Percentiles rank a stretch among this genome's conserved stretches.
Evolutionary conservation across 2,329 filamentous ascomycete species (phyloP).

Genomic region (Ophiosphaerella korrae): DNA sequence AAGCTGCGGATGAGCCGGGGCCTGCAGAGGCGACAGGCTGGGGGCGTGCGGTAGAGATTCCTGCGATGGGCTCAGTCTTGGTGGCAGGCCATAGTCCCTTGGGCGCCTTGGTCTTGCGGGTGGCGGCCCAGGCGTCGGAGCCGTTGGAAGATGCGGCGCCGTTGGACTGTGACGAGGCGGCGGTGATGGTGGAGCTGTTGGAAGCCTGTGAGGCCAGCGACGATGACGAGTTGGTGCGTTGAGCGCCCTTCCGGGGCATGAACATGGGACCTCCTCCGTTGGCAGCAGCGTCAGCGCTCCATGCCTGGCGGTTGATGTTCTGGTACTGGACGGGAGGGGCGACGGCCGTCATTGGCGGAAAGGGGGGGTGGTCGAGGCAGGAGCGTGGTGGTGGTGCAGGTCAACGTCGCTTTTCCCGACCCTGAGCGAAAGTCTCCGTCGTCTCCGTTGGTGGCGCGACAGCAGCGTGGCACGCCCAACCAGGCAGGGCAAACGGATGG

Average conservation of each 20-base stretch:
- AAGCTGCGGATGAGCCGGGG: conserved; percentile 63
- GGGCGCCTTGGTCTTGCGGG: conserved; percentile 55
- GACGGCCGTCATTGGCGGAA: conserved; percentile 66
- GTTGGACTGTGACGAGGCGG: conserved; percentile 55
- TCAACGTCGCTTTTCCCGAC: conserved; percentile 31
- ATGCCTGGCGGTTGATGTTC: conserved; percentile 65
- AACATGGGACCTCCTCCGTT: conserved; percentile 72
- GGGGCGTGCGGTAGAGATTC: conserved; percentile 64
- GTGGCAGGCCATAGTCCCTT: conserved; percentile 67
- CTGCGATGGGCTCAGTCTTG: conserved; percentile 69
- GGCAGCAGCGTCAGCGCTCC: conserved; percentile 65
- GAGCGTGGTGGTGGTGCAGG: conserved; percentile 14
- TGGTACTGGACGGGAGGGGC: conserved; percentile 68
- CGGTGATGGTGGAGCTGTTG: conserved; percentile 68
- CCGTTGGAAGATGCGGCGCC: conserved; percentile 13
- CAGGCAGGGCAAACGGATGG: conserved; percentile 20
- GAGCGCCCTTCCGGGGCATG: conserved; percentile 81
- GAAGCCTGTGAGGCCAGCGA: conserved; percentile 71
- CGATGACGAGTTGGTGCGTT: conserved; percentile 88
- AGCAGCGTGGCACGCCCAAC: conserved; percentile 32
- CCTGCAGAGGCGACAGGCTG: conserved; percentile 65
- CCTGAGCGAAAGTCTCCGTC: conserved; percentile 18
- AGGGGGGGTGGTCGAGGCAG: conserved; percentile 23
- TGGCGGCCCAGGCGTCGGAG: conserved; percentile 47
- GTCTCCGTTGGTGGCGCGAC: conserved; percentile 35